Conservation (phyloP, 176 grass and related monocot genomes). For the Miscanthus lutarioriparius region DNA sequence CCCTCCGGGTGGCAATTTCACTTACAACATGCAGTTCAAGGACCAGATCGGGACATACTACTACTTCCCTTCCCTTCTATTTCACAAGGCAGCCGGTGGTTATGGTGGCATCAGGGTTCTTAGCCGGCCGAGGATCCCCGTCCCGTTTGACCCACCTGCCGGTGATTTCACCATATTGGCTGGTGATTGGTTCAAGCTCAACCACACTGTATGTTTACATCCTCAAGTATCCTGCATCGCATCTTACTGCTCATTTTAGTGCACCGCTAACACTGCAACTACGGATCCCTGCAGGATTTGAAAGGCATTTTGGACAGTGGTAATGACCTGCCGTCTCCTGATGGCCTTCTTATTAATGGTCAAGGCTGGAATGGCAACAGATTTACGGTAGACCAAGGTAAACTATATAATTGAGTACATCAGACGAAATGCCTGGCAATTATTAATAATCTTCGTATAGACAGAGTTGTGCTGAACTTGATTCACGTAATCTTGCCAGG, state of each 20-base stretch:
- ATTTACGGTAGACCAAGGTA: constrained; percentile 93
- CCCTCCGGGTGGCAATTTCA: constrained; percentile 79
- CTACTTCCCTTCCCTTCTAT: constrained; percentile 87
- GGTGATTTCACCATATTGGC: constrained; percentile 76
- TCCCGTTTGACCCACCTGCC: constrained; percentile 77
- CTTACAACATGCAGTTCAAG: constrained; percentile 88
- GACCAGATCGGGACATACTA: constrained; percentile 96
- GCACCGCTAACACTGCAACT: neutral
- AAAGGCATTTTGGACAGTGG: constrained; percentile 68
- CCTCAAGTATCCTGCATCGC: neutral
- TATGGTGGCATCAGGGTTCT: constrained; percentile 85
- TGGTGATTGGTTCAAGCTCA: constrained; percentile 94
- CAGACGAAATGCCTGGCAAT: neutral
- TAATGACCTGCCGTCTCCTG: constrained; percentile 64
- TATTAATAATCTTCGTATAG: neutral
- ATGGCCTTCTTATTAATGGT: constrained; percentile 90
- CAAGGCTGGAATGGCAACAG: constrained; percentile 65
- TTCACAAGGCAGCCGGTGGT: constrained; percentile 86
- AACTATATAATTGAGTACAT: constrained; percentile 8
- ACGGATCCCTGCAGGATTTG: constrained; percentile 51
- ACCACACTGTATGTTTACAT: constrained; percentile 69
- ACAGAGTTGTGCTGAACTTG: constrained; percentile 2
- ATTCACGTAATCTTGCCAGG: constrained; percentile 35
- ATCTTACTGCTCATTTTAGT: neutral
- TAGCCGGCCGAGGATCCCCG: constrained; percentile 76